phyloP scores from a whole-genome alignment of 2,329 filamentous ascomycete species.

The Talaromyces piceae region DNA sequence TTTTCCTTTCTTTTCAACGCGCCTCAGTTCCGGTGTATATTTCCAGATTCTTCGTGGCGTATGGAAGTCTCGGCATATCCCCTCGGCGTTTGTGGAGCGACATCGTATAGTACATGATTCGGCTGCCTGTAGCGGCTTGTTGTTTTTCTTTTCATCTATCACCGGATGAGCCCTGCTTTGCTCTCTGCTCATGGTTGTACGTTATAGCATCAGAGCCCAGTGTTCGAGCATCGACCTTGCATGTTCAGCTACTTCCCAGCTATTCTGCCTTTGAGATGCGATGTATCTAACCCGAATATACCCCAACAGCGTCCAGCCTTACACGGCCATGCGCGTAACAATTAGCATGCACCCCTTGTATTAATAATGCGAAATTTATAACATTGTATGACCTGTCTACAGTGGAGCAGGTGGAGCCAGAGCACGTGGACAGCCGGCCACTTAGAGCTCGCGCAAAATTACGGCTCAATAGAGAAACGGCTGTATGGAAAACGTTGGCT shows the following conservation, averaged over 20 bases:
- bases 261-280: no score
- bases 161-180: neutral
- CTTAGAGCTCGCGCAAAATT: neutral
- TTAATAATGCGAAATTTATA: no score
- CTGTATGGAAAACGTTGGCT: neutral
- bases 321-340: no score
- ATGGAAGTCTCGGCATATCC: neutral
- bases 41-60: neutral
- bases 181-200: neutral
- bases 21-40: neutral
- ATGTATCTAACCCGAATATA: neutral
- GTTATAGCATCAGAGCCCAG: neutral
- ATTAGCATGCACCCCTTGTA: no score
- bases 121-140: neutral
- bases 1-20: neutral
- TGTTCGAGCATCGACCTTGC: no score
- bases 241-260: no score
- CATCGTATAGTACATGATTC: neutral
- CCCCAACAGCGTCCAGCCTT: no score
- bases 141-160: neutral
- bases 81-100: neutral
- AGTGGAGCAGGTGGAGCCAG: neutral
- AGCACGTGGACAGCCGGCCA: neutral
- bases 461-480: neutral
- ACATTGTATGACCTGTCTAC: no score